These are phyloP conservation scores for Cutaneotrichosporon arboriforme DNA, from an alignment of 1,284 basidiomycete genomes.

Conservation along the genomic window DNA sequence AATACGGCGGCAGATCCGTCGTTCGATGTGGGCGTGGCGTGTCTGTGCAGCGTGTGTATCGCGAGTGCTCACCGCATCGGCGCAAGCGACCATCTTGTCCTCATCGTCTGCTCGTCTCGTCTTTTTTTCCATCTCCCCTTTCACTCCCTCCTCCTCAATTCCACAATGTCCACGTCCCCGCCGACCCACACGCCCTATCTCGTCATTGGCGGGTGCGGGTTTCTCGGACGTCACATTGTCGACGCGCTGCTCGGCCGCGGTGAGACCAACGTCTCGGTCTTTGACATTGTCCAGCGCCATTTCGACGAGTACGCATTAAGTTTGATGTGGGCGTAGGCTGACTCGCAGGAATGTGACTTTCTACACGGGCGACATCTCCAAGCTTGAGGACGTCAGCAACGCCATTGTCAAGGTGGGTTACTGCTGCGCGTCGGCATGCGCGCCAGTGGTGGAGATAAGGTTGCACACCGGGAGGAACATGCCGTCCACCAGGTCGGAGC, in stretches of 20 bases:
- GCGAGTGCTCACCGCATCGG: too few species aligned
- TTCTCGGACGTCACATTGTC: constrained; percentile 85
- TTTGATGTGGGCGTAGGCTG: constrained; percentile 1
- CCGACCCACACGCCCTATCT: constrained; percentile 50
- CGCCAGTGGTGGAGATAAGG: background rate
- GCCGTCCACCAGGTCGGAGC: too few species aligned
- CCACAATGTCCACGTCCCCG: constrained; percentile 17
- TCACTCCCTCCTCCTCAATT: too few species aligned
- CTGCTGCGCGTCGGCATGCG: background rate
- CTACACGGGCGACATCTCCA: constrained; percentile 77
- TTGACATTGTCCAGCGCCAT: constrained; percentile 86
- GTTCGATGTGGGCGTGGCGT: too few species aligned
- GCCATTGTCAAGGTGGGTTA: constrained; percentile 69
- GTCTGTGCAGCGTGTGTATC: too few species aligned
- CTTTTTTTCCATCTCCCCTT: too few species aligned
- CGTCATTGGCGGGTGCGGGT: constrained; percentile 86
- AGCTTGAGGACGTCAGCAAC: constrained; percentile 63
- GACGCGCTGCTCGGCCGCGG: constrained; percentile 70
- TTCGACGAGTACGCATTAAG: constrained; percentile 50
- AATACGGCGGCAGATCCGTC: too few species aligned
- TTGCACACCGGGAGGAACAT: too few species aligned
- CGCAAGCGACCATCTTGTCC: too few species aligned
- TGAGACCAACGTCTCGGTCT: constrained; percentile 67
- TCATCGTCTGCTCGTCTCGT: too few species aligned
- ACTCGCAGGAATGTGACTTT: constrained; percentile 64